Evolutionary conservation across 192 early-diverging fungal genomes (phyloP).

Genomic region (Tieghemiomyces parasiticus): DNA sequence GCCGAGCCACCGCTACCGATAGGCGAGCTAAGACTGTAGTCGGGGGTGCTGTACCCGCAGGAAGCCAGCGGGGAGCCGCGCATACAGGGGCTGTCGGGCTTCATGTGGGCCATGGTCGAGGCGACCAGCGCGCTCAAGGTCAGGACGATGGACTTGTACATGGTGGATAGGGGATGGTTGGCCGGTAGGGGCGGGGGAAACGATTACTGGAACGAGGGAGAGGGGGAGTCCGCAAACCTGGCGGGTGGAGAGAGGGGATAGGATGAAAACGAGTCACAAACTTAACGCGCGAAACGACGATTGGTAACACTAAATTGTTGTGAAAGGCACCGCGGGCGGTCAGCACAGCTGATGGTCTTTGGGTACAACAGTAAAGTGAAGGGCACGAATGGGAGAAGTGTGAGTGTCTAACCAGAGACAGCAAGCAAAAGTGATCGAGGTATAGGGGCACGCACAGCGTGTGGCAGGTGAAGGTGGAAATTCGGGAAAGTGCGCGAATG

Average conservation of each 20-base stretch:
- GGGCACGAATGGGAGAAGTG: too few relatives aligned
- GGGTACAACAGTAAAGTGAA: too few relatives aligned
- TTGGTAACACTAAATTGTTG: too few relatives aligned
- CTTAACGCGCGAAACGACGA: too few relatives aligned
- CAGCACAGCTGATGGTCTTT: too few relatives aligned
- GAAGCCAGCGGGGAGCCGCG: constrained; percentile 5
- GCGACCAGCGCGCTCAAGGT: constrained; percentile 1
- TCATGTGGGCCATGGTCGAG: background rate
- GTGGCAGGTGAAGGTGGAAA: too few relatives aligned
- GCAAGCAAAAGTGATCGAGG: too few relatives aligned
- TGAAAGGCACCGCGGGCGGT: too few relatives aligned
- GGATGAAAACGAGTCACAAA: background rate
- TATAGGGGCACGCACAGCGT: too few relatives aligned
- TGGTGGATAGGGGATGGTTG: background rate
- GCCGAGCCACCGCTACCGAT: constrained; percentile 13
- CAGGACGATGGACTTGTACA: background rate
- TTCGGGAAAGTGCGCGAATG: too few relatives aligned
- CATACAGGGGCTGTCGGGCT: constrained; percentile 1
- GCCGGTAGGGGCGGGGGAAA: constrained; percentile 17
- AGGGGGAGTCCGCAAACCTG: background rate
- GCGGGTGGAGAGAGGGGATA: background rate
- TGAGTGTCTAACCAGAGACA: too few relatives aligned
- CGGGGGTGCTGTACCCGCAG: background rate
- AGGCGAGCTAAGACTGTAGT: constrained; percentile 15
- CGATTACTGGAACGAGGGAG: background rate